These are phyloP conservation scores for Ricinus communis DNA, from an alignment of 345 rosid species.

Conservation along the genomic window DNA sequence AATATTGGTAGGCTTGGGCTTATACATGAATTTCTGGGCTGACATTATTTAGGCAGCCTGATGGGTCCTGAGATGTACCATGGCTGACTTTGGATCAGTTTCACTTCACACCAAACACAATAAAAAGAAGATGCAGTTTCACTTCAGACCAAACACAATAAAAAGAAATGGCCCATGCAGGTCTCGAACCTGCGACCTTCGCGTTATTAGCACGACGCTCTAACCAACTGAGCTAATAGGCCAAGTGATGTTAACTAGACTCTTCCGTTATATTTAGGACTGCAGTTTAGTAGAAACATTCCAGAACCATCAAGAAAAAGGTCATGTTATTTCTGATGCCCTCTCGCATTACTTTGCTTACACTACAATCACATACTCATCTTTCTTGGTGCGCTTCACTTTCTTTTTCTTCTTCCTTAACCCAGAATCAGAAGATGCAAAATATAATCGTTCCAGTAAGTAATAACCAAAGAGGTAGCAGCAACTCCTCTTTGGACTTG, in stretches of 20 bases:
- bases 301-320: background rate
- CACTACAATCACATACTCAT: background rate
- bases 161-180: conserved; percentile 43
- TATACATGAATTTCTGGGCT: too few relatives aligned
- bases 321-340: too few relatives aligned
- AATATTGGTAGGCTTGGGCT: too few relatives aligned
- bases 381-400: background rate
- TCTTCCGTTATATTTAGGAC: background rate
- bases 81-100: too few relatives aligned
- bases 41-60: too few relatives aligned
- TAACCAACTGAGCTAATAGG: conserved; percentile 66
- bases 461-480: background rate
- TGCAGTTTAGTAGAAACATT: too few relatives aligned
- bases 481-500: background rate
- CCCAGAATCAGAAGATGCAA: background rate
- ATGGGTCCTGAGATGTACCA: too few relatives aligned
- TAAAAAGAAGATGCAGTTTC: too few relatives aligned
- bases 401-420: background rate
- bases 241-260: background rate
- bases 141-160: too few relatives aligned
- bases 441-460: conserved; percentile 16
- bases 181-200: conserved; percentile 72
- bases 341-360: too few relatives aligned
- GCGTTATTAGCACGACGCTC: conserved; percentile 98
- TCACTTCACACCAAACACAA: too few relatives aligned